Percentiles rank a stretch among this genome's conserved stretches.
Evolutionary conservation across 169 alveolate genomes (phyloP).

Genomic region (Eimeria tenella): DNA sequence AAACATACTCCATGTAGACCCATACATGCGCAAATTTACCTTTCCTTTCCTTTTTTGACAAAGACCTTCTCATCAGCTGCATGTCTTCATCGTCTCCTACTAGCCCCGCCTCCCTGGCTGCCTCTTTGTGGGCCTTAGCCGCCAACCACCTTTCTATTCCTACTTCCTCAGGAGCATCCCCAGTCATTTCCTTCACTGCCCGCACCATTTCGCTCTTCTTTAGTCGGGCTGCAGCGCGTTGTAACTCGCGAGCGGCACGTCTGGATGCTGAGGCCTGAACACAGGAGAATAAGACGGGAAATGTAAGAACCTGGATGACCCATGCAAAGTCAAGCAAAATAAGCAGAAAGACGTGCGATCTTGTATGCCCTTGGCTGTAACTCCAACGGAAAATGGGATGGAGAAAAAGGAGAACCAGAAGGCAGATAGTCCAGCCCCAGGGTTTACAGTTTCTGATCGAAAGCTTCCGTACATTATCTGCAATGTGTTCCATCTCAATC

Average conservation of each 20-base stretch:
- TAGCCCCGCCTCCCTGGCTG: slow-evolving; percentile 38
- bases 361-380: too few species aligned
- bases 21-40: neutral
- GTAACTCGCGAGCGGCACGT: slow-evolving; percentile 68
- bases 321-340: too few species aligned
- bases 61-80: slow-evolving; percentile 53
- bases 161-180: slow-evolving; percentile 75
- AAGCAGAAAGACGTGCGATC: too few species aligned
- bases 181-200: slow-evolving; percentile 66
- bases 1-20: too few species aligned
- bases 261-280: slow-evolving; percentile 54
- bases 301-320: too few species aligned
- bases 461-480: slow-evolving; percentile 17
- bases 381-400: too few species aligned
- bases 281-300: too few species aligned
- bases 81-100: slow-evolving; percentile 61
- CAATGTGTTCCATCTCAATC: slow-evolving; percentile 65
- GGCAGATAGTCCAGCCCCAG: too few species aligned
- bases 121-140: slow-evolving; percentile 40
- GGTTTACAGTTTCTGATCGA: too few species aligned
- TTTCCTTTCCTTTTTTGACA: slow-evolving; percentile 70
- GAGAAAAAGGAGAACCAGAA: too few species aligned
- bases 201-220: slow-evolving; percentile 74
- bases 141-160: slow-evolving; percentile 71
- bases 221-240: slow-evolving; percentile 77